Evolutionary conservation across 129 eudicot species (phyloP), one percentile per base, ranked within the genome.

Genomic region (Ambrosia artemisiifolia): DNA sequence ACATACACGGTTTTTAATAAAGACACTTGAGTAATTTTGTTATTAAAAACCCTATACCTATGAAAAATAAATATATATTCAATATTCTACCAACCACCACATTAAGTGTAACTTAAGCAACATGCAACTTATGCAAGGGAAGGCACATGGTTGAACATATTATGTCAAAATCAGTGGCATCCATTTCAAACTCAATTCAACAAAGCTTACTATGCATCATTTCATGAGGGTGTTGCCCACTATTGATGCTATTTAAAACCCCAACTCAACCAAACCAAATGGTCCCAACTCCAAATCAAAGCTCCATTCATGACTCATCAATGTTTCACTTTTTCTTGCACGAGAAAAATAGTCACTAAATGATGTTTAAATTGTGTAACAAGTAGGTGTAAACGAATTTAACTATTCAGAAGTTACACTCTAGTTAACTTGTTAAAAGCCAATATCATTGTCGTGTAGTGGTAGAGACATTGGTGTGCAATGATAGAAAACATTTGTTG

Each of bases 231-330:
- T 75, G 67, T 17, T 47, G 38, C 65, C 76, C 46, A 77, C 75
- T 10, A 51, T 59, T 36, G n/a, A 63, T 60, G 70, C 17, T 50
- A 36, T 36, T 60, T 50, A 14, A 46, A 47, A 11, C 14, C 8
- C 44, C 47, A 38, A 34, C 53, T 53, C 69, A 47, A 3, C 69
- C 44, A 69, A n/a, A n/a, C n/a, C n/a, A n/a, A 62, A 30, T 63
- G 82, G 72, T 71, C 82, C 80, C 77, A 71, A 51, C 43, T 13
- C 67, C 38, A 69, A 62, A 63, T 49, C 76, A 63, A 12, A 13
- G 43, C 69, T 68, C 44, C 46, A 46, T 59, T 69, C 35, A 47
- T 59, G 19, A 60, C 19, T 69, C 71, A 69, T 77, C 64, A 69
- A 69, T 69, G 70, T 59, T 67, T 20, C 74, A 67, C 68, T 64